phyloP scores from a whole-genome alignment of 768 basidiomycete genomes.

The Mycena chlorophos region DNA sequence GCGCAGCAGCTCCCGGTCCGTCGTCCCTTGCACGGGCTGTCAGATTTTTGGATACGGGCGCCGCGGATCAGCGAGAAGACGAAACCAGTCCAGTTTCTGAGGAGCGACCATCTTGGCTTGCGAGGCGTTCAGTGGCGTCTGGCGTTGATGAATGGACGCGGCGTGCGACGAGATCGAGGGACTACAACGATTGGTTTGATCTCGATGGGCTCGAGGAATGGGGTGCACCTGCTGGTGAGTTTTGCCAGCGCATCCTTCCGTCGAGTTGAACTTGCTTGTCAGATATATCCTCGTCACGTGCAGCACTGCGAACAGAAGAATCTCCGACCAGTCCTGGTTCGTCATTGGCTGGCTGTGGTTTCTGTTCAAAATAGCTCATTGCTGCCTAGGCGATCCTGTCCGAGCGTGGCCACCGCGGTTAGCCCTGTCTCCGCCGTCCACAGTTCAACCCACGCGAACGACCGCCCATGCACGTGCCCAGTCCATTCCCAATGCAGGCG shows the following conservation, averaged over 20 bases:
- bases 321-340: neutral
- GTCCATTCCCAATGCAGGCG: constrained; percentile 15
- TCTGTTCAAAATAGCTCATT: neutral
- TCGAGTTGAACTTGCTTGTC: too few relatives aligned
- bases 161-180: too few relatives aligned
- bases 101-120: neutral
- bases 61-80: constrained; percentile 16
- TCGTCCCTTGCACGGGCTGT: constrained; percentile 10
- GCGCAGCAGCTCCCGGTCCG: constrained; percentile 1
- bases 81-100: neutral
- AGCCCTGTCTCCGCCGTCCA: constrained; percentile 17
- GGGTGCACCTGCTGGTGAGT: too few relatives aligned
- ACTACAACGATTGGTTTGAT: too few relatives aligned
- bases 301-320: too few relatives aligned
- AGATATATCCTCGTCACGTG: too few relatives aligned
- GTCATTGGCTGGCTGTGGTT: neutral
- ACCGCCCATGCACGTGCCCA: constrained; percentile 20
- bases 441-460: constrained; percentile 18
- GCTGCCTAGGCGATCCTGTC: neutral
- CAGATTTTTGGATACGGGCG: constrained; percentile 16
- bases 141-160: too few relatives aligned
- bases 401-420: constrained; percentile 17
- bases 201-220: too few relatives aligned
- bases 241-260: too few relatives aligned
- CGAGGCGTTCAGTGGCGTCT: neutral